Base-by-base conservation (phyloP, 306 rosid species). In the Fragaria iinumae region DNA sequence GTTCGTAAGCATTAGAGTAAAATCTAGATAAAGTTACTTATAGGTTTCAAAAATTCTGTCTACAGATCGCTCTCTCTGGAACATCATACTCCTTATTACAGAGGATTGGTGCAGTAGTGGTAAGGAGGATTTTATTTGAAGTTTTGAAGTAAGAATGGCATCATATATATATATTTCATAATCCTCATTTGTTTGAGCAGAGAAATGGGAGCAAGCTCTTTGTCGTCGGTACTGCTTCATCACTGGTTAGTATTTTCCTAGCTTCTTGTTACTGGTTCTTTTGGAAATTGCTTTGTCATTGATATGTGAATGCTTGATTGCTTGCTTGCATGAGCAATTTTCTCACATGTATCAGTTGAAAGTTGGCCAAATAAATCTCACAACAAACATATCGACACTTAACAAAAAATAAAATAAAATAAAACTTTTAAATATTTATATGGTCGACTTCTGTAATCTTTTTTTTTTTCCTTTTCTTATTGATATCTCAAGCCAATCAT, bases 201-300 rank as follows among this genome's bases (percentile, higher is more conserved):
- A 88, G 96, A 41, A 93, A 93, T 75, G 98, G 98, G 36, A 12
- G 89, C 77, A 93, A 93, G 91, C 98, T 93, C 79, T 93, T 93
- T 80, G 96, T 89, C 8, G 97, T 93, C 69, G 98, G 98, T 73
- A 85, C 96, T 63, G 93, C 88, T 50, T 91, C 98, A 45, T 93
- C 98, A 67, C 89, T 93, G 98, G 98, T 93, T 78, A 80, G 91
- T 84, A 78, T 63, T 38, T 53, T 80, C 21, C 60, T 45, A 23
- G 67, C 62, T 75, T 65, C 36, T 41, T 74, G 56, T 67, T 49
- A 21, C 47, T 72, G 10, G 45, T 71, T 27, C 9, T 74, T 64
- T 47, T n/a, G 36, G 23, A 23, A 62, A 64, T 60, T 69, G 49
- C 43, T 73, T 65, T 11, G 6, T 38, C 53, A 1, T 78, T 60